Evolutionary conservation across 306 rosid species (phyloP).

Genomic region (Lathyrus oleraceus): DNA sequence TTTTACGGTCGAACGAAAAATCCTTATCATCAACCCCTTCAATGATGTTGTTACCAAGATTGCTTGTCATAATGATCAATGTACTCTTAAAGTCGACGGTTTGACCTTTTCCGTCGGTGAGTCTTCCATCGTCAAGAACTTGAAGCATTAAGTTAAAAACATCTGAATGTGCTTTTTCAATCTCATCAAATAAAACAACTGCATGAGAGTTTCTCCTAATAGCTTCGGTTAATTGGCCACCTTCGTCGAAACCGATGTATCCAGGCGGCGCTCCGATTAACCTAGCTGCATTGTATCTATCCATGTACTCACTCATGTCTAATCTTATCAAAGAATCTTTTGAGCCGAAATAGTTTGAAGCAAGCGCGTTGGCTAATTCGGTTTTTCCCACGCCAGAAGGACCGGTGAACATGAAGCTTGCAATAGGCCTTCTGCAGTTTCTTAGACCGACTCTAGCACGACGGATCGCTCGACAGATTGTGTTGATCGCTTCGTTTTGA

Average conservation of each 20-base stretch:
- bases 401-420: slow-evolving; percentile 36
- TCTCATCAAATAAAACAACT: slow-evolving; percentile 13
- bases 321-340: slow-evolving; percentile 10
- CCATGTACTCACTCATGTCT: slow-evolving; percentile 22
- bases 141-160: slow-evolving; percentile 11
- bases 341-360: slow-evolving; percentile 4
- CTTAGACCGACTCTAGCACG: slow-evolving; percentile 29
- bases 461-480: slow-evolving; percentile 24
- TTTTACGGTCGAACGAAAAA: not conserved
- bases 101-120: slow-evolving; percentile 17
- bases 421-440: slow-evolving; percentile 36
- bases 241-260: not conserved
- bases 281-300: not conserved
- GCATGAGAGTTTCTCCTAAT: slow-evolving; percentile 5
- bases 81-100: slow-evolving; percentile 2
- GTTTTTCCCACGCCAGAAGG: slow-evolving; percentile 9
- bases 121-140: slow-evolving; percentile 21
- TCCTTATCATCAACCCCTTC: not conserved
- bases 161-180: slow-evolving; percentile 48
- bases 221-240: slow-evolving; percentile 6
- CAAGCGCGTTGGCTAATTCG: slow-evolving; percentile 1
- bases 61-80: not conserved
- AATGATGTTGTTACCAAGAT: slow-evolving; percentile 9
- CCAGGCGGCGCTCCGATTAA: slow-evolving; percentile 12
- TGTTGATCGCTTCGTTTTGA: slow-evolving; percentile 27